These are phyloP conservation scores for Osmanthus fragrans DNA, from an alignment of 257 asterid species.

Conservation along the genomic window DNA sequence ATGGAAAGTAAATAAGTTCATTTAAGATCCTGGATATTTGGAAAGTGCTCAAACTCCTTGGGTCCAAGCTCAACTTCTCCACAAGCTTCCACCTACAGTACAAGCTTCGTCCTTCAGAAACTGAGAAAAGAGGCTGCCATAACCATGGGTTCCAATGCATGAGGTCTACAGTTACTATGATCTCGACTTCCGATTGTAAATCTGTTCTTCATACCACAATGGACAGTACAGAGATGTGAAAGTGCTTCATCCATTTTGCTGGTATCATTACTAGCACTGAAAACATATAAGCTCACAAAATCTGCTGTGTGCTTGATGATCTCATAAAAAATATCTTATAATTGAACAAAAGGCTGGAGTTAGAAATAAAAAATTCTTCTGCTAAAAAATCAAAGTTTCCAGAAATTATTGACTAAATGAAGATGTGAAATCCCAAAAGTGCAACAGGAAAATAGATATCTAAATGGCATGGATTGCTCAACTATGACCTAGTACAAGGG, in stretches of 20 bases:
- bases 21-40: neutral
- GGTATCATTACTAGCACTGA: neutral
- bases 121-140: too few species aligned
- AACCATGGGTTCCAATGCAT: too few species aligned
- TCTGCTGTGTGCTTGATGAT: neutral
- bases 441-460: neutral
- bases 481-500: neutral
- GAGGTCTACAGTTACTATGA: neutral
- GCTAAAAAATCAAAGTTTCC: neutral
- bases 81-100: too few species aligned
- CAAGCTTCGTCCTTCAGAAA: too few species aligned
- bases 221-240: neutral
- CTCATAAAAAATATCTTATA: neutral
- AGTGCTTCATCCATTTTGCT: neutral
- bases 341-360: neutral
- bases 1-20: neutral
- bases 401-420: neutral
- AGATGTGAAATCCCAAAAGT: neutral
- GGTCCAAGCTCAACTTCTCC: too few species aligned
- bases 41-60: neutral
- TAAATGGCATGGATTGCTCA: neutral
- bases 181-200: neutral
- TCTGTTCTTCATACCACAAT: neutral
- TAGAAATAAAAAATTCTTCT: neutral
- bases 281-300: neutral